A percentile compares a stretch with the other conserved stretches of the same genome.
These are phyloP conservation scores for Barnettozyma sucrosica DNA, from an alignment of 805 yeast genomes.

Conservation along the genomic window DNA sequence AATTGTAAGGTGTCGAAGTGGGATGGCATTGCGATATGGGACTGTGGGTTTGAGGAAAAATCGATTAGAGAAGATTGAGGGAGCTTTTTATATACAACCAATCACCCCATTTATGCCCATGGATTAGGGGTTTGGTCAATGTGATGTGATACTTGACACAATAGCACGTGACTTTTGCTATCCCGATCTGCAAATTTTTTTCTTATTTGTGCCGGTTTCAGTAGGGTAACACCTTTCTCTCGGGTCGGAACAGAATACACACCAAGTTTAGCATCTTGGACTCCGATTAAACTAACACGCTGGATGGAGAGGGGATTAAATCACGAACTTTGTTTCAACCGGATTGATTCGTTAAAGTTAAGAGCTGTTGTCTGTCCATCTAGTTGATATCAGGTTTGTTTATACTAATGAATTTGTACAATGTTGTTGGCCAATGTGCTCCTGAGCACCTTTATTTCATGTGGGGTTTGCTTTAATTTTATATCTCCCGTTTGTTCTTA, in stretches of 20 bases:
- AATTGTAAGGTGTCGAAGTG: conserved; percentile 89
- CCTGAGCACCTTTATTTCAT: too few relatives aligned
- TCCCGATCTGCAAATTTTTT: background rate
- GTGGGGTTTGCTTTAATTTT: too few relatives aligned
- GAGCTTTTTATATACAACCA: background rate
- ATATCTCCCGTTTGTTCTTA: too few relatives aligned
- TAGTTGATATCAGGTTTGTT: too few relatives aligned
- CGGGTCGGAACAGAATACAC: background rate
- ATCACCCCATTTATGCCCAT: background rate
- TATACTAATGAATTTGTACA: too few relatives aligned
- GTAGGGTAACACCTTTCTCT: background rate
- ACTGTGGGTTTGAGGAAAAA: background rate
- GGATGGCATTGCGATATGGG: conserved; percentile 30
- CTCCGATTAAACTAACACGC: background rate
- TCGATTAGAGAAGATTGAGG: background rate
- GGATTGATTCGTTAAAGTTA: background rate
- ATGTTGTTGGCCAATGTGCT: too few relatives aligned
- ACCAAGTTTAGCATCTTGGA: background rate
- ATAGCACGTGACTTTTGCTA: background rate
- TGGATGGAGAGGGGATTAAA: background rate
- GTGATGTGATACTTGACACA: background rate
- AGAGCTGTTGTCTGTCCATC: too few relatives aligned
- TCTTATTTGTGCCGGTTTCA: background rate
- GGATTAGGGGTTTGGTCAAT: background rate
- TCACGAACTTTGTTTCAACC: background rate